Conservation (phyloP, 2,329 filamentous ascomycete species). For the Nothophaeocryptopus gaeumannii region DNA sequence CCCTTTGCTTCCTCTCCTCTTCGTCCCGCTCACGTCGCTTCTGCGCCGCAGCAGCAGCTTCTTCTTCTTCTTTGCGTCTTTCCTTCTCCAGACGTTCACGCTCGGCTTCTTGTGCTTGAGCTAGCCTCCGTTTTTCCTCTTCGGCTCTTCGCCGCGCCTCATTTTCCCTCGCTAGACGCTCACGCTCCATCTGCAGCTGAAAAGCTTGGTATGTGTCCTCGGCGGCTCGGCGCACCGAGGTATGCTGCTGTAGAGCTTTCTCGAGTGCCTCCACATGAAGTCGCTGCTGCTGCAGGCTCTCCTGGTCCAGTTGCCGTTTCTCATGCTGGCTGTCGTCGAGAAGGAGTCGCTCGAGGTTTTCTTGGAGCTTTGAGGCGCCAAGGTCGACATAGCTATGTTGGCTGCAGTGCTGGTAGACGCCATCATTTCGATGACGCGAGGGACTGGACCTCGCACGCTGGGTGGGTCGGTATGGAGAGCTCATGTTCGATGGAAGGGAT, state of each 20-base stretch:
- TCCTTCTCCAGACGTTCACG: slow-evolving; percentile 7
- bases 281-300: slow-evolving; percentile 17
- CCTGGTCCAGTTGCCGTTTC: slow-evolving; percentile 19
- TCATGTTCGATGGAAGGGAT: slow-evolving; percentile 10
- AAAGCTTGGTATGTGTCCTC: slow-evolving; percentile 16
- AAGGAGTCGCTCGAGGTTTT: slow-evolving; percentile 18
- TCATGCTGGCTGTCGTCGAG: slow-evolving; percentile 19
- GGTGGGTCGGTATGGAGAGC: slow-evolving; percentile 13
- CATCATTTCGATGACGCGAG: slow-evolving; percentile 11
- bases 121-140: slow-evolving; percentile 15
- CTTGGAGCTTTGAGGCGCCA: slow-evolving; percentile 10
- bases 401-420: slow-evolving; percentile 1
- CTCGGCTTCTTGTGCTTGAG: slow-evolving; percentile 10
- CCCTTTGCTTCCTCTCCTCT: slow-evolving; percentile 8
- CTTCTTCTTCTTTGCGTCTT: slow-evolving; percentile 11
- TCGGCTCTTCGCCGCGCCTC: slow-evolving; percentile 14
- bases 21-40: slow-evolving; percentile 11
- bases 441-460: slow-evolving; percentile 17
- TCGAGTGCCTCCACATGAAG: slow-evolving; percentile 22
- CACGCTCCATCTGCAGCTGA: slow-evolving; percentile 16
- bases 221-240: slow-evolving; percentile 17
- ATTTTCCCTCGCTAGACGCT: slow-evolving; percentile 12
- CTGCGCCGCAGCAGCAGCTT: slow-evolving; percentile 1
- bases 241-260: slow-evolving; percentile 18
- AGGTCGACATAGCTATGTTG: slow-evolving; percentile 6